Base-by-base conservation (phyloP, 306 rosid species). In the Quercus dentata region DNA sequence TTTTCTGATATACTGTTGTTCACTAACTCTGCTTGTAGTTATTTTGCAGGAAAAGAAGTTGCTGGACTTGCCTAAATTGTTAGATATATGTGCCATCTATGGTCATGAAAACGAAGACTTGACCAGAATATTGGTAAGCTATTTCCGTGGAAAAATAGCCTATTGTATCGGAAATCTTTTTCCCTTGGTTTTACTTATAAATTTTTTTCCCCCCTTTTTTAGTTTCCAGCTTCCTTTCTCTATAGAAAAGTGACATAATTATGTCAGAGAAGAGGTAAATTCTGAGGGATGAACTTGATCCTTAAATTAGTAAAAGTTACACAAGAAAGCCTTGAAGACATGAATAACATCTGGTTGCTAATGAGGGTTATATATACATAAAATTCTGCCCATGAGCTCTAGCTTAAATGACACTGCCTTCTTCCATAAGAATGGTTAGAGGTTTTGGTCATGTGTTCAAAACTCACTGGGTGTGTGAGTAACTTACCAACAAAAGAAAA, bases 41-140 rank as follows among this genome's bases (percentile, higher is more conserved):
- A 83, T 93, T 86, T 86, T 96, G 99, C 97, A 91, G 99, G 98
- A 91, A 85, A 93, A 87, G 82, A 89, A 88, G 87, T 80, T 93
- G 90, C 97, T 93, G 74, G 97, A 89, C 84, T 87, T 96, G 91
- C 97, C 97, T 14, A 93, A 86, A 87, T 80, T 96, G 87, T 85
- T 96, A 62, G 98, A 96, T 80, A 89, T 90, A 85, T 96, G 99
- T 88, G 97, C 99, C 76, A 89, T 91, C 51, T 93, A 93, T 80
- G 74, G 85, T 82, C 98, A 88, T 71, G 93, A 90, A 88, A 96
- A 96, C 77, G 94, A 93, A 86, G 97, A 90, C 74, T 77, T 93
- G 82, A 89, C 98, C 70, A 84, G 85, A 82, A 69, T 86, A 75
- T 83, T 96, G 92, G 99, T 96, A 83, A 84, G 86, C 46, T 41